Evolutionary conservation across 106 monocot genomes (phyloP).

Genomic region (Cymbidium sinense): DNA sequence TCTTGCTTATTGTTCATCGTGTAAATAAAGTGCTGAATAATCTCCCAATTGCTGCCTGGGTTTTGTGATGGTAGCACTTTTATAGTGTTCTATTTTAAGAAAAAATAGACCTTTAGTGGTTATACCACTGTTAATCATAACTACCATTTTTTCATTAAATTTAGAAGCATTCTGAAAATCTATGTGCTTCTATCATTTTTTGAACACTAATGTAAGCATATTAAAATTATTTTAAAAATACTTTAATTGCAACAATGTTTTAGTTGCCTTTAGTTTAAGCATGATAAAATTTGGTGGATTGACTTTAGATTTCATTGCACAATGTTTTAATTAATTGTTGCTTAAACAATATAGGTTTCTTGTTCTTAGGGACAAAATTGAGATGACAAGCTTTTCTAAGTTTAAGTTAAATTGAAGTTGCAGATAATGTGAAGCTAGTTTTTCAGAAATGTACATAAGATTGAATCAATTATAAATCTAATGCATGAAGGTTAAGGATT

Average conservation of each 20-base stretch:
- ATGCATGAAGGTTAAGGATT: no score
- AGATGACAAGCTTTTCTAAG: background rate
- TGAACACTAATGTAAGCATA: background rate
- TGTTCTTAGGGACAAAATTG: background rate
- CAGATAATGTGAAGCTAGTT: background rate
- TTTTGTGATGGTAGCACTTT: background rate
- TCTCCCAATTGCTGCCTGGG: background rate
- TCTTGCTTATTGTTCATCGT: background rate
- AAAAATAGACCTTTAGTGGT: background rate
- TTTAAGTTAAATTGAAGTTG: background rate
- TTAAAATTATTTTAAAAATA: background rate
- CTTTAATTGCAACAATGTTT: background rate
- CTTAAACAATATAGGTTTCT: background rate
- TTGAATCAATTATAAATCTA: no score
- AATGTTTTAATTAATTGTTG: background rate
- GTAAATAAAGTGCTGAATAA: background rate
- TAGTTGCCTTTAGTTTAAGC: background rate
- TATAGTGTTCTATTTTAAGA: background rate
- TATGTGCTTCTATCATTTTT: background rate
- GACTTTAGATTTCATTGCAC: background rate
- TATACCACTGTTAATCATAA: background rate
- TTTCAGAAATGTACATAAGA: no score
- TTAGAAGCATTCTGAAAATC: background rate
- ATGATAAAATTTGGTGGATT: background rate
- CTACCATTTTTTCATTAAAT: background rate